Evolutionary conservation across 208 protist species (phyloP).

Genomic region (Vickermania ingenoplastis): DNA sequence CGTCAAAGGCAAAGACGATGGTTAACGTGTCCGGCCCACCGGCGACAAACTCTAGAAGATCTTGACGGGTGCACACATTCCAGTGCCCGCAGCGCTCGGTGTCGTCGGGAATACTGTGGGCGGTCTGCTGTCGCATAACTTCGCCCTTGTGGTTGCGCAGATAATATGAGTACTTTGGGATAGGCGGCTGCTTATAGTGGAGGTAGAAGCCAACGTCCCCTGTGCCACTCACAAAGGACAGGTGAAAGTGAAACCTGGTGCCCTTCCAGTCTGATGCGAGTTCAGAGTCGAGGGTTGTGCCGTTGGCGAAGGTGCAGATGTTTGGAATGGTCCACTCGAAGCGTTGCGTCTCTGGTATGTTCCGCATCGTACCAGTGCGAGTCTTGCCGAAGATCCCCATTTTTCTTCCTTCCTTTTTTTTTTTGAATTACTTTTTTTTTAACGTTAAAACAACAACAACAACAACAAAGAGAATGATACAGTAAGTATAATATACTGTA

Average conservation of each 20-base stretch:
- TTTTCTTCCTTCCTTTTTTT: not conserved
- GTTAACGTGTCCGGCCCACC: conserved; percentile 39
- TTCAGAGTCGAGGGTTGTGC: conserved; percentile 55
- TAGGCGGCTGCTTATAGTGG: conserved; percentile 74
- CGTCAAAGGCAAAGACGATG: conserved; percentile 63
- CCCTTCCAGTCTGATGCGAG: conserved; percentile 51
- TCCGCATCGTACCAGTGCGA: conserved; percentile 42
- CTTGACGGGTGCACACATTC: conserved; percentile 52
- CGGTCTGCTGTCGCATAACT: conserved; percentile 80
- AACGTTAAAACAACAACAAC: not conserved
- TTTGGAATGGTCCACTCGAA: conserved; percentile 69
- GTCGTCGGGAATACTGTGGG: conserved; percentile 68
- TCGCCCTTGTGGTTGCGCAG: conserved; percentile 50
- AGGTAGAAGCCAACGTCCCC: conserved; percentile 75
- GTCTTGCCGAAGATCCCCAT: conserved; percentile 76
- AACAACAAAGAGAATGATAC: not conserved
- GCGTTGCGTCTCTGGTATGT: conserved; percentile 21
- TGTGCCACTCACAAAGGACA: conserved; percentile 25
- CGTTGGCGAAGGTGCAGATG: conserved; percentile 26
- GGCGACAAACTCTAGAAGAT: conserved; percentile 39
- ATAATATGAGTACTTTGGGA: conserved; percentile 88
- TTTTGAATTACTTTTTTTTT: not conserved
- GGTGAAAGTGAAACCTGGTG: conserved; percentile 83
- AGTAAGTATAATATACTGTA: not conserved
- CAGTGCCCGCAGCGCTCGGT: conserved; percentile 82